These are phyloP conservation scores for Candida sp. DNA, from an alignment of 1,139 yeast species.

Conservation along the genomic window DNA sequence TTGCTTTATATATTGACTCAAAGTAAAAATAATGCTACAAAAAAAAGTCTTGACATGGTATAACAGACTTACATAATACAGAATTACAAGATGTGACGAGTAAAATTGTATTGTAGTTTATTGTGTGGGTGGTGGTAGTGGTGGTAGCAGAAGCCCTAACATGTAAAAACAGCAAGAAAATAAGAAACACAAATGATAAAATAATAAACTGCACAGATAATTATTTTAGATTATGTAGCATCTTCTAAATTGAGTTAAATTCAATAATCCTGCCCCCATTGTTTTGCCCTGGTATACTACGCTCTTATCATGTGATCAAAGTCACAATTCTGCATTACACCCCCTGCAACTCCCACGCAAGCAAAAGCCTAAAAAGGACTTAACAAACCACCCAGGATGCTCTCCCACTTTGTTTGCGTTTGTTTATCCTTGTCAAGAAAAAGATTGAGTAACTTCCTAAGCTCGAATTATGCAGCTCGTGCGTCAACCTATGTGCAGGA, in stretches of 20 bases:
- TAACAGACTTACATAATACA: neutral
- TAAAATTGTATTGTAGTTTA: neutral
- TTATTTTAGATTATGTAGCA: neutral
- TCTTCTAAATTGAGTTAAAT: neutral
- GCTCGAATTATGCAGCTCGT: too few species aligned
- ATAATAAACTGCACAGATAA: neutral
- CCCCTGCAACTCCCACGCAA: neutral
- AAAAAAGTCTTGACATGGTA: neutral
- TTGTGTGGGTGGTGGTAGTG: neutral
- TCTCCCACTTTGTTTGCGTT: too few species aligned
- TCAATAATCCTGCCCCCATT: neutral
- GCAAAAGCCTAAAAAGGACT: neutral
- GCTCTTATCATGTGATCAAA: neutral
- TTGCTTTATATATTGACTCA: neutral
- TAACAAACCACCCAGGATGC: too few species aligned
- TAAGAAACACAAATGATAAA: neutral
- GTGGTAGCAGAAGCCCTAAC: neutral
- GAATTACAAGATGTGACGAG: neutral
- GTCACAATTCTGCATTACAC: neutral
- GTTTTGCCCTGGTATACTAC: neutral
- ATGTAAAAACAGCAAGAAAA: neutral
- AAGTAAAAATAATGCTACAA: neutral
- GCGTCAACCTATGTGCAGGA: neutral
- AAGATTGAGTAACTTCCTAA: too few species aligned
- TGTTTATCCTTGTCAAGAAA: too few species aligned